A percentile compares a stretch with the other conserved stretches of the same genome.
Conservation (phyloP, 257 asterid genomes). For the Ligustrum vulgare region DNA sequence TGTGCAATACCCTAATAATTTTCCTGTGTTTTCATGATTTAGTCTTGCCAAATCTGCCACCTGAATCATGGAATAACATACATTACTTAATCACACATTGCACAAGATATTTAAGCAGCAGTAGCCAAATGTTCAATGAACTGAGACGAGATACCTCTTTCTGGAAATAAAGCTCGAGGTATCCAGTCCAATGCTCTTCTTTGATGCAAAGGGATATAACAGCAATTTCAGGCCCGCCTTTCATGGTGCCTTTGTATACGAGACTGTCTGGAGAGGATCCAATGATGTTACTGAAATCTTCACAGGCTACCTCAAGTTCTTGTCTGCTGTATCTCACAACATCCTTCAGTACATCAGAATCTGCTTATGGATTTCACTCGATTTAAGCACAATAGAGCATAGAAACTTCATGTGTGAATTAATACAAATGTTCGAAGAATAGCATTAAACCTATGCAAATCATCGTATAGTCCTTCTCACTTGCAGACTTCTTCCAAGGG, state of each 20-base stretch:
- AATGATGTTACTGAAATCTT: constrained; percentile 92
- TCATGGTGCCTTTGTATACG: constrained; percentile 81
- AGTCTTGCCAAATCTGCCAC: constrained; percentile 79
- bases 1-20: constrained; percentile 75
- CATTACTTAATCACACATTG: constrained; percentile 5
- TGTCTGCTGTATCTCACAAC: constrained; percentile 63
- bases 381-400: neutral
- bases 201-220: constrained; percentile 71
- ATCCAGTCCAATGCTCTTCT: constrained; percentile 74
- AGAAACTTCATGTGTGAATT: constrained; percentile 7
- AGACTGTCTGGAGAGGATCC: constrained; percentile 59
- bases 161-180: constrained; percentile 84
- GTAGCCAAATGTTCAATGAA: neutral
- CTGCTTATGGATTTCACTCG: constrained; percentile 39
- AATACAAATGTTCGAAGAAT: neutral
- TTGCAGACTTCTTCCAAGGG: constrained; percentile 83
- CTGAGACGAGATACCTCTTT: constrained; percentile 53
- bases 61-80: constrained; percentile 36
- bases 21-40: constrained; percentile 79
- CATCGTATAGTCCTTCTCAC: constrained; percentile 50
- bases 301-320: constrained; percentile 88
- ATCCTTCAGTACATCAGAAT: constrained; percentile 71
- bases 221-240: constrained; percentile 83
- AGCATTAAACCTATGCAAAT: constrained; percentile 58
- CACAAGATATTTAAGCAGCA: constrained; percentile 3